Evolutionary conservation across 768 basidiomycete genomes (phyloP), one percentile per base, ranked within the genome.

Genomic region (Lactarius pseudohatsudake): DNA sequence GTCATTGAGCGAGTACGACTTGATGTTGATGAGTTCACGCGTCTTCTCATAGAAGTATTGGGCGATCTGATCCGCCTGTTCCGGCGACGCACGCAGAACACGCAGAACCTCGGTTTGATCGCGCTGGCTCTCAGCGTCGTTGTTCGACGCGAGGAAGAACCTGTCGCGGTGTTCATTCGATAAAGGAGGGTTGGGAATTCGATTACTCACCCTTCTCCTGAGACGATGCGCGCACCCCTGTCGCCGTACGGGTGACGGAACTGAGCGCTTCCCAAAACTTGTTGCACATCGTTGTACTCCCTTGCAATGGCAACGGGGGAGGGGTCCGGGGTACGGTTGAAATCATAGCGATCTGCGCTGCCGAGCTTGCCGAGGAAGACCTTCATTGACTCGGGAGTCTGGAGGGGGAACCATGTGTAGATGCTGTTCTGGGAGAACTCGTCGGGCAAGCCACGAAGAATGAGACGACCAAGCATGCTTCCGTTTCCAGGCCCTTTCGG

Each of bases 361-460:
- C 82, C 82, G 41, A 92, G 72, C 38, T 90, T 83, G 60, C 74
- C 79, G 62, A 93, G 77, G 73, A 86, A 74, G 1, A 72, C 76
- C 65, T 84, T 77, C 91, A 93, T 92, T 2, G 85, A 75, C 0
- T 81, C 78, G 4, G 92, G 92, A 0, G 88, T 90, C 86, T 93
- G 87, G 54, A 94, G 80, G n/a, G 92, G 90, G 87, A 93, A 94
- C 85, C 90, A 92, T 4, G 92, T 86, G 73, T 91, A 94, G 57
- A 85, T 78, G 66, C 88, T 90, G 74, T 89, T 86, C 65, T 84
- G 81, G 0, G 82, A 81, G 76, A 82, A 94, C 72, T 91, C 78
- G 58, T 85, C 76, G 1, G 92, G 91, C 1, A 94, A 81, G 22
- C 85, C 86, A 56, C 92, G 89, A 58, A 92, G 78, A 76, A 94